Evolutionary conservation across 169 alveolate species (phyloP).

Genomic region (Babesia ovis): DNA sequence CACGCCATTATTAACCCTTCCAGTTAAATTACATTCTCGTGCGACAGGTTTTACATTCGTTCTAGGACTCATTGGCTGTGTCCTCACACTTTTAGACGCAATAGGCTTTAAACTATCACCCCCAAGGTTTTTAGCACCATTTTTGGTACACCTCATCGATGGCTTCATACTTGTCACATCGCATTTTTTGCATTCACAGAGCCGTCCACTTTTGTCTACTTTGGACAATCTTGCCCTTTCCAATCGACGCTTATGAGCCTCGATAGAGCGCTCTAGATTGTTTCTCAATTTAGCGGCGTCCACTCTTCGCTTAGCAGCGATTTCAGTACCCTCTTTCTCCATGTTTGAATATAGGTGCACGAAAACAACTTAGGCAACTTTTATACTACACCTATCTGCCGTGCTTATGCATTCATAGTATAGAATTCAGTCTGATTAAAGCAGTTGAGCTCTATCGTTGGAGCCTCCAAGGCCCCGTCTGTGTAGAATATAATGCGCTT

Average conservation of each 20-base stretch:
- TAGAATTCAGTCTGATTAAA: no score
- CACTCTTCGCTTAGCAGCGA: background rate
- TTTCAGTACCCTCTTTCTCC: background rate
- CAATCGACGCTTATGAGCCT: slow-evolving; percentile 52
- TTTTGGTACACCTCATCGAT: slow-evolving; percentile 12
- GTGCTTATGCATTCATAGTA: no score
- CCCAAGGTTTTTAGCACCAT: background rate
- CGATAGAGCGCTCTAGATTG: slow-evolving; percentile 50
- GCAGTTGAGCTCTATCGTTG: background rate
- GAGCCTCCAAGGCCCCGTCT: background rate
- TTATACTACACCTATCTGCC: no score
- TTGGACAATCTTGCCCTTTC: slow-evolving; percentile 28
- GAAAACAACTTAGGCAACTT: no score
- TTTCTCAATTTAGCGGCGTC: background rate
- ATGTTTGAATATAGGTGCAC: background rate
- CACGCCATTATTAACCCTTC: background rate
- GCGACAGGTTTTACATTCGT: background rate
- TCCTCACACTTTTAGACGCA: background rate
- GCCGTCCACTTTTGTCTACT: background rate
- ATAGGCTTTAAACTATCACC: background rate
- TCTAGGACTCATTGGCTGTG: background rate
- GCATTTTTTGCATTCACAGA: slow-evolving; percentile 31
- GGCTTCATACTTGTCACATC: slow-evolving; percentile 37
- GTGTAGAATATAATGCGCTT: background rate
- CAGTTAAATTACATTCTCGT: background rate